phyloP scores from a whole-genome alignment of 768 basidiomycete genomes.

The Kwoniella europaea region DNA sequence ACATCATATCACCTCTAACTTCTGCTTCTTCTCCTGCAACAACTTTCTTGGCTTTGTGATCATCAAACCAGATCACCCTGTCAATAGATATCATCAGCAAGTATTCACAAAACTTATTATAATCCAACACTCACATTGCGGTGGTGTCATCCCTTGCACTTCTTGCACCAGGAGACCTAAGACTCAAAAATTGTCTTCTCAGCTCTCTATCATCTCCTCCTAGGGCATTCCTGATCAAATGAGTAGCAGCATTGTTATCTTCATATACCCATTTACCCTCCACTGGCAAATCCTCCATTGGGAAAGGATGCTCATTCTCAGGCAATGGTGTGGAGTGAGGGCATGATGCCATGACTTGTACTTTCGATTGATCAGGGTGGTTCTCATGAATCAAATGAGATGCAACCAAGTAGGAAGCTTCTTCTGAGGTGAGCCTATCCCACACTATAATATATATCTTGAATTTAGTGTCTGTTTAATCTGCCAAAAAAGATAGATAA shows the following conservation, averaged over 20 bases:
- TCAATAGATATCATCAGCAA: background rate
- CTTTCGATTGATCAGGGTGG: conserved; percentile 19
- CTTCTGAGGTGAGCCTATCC: conserved; percentile 45
- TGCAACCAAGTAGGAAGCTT: conserved; percentile 34
- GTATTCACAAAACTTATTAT: background rate
- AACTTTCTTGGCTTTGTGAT: background rate
- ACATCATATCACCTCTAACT: background rate
- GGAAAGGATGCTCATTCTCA: conserved; percentile 2
- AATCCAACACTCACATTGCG: conserved; percentile 3
- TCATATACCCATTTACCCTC: conserved; percentile 35
- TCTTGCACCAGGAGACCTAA: conserved; percentile 4
- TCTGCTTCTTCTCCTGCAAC: background rate
- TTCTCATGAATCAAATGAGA: conserved; percentile 26
- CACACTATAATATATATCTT: conserved; percentile 30
- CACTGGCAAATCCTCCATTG: background rate
- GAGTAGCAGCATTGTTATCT: conserved; percentile 37
- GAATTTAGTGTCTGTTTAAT: background rate
- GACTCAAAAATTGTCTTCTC: conserved; percentile 8
- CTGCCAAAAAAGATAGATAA: background rate
- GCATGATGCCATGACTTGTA: conserved; percentile 10
- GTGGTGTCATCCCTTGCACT: conserved; percentile 14
- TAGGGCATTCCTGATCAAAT: conserved; percentile 38
- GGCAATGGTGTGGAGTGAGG: background rate
- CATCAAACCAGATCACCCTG: conserved; percentile 19
- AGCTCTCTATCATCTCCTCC: conserved; percentile 12